Evolutionary conservation across 148 eudicot species (phyloP), one percentile per base, ranked within the genome.

Genomic region (Polygonum maritimum): DNA sequence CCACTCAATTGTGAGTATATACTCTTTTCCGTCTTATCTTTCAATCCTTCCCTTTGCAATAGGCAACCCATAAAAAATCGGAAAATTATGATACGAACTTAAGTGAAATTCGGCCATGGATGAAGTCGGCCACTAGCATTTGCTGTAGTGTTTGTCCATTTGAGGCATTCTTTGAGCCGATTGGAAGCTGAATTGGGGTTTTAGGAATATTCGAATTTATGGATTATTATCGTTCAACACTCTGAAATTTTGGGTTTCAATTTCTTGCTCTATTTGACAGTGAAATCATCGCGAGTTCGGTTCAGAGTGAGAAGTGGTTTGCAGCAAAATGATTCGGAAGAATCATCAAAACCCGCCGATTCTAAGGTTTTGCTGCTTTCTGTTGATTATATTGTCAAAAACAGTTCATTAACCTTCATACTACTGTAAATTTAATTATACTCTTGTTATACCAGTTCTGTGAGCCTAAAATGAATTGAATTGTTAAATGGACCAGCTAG

Each of bases 291-390:
- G 71, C 44, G 19, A 16, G 44, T 36, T 38, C 45, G 38, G 44
- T 7, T 67, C 36, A 44, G 21, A 67, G 71, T 38, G 21, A 67
- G 21, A 36, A 35, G 71, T 33, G 38, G 71, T 67, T 36, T 67
- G 71, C 71, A 67, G 16, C 71, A 67, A 67, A 67, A 67, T 67
- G 38, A 38, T 67, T 38, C 41, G 38, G 71, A 38, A 2, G 45
- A 33, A 36, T 67, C 71, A 67, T 36, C 71, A 15, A 36, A 36
- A 67, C 5, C 71, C 15, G 71, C 71, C 10, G 71, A 67, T 67
- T 36, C 21, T 38, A 38, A 67, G 71, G 71, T 67, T 54, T 36
- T 35, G 21, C 6, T 67, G 9, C 45, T 36, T 36, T 36, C 15
- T 67, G 71, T 45, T 35, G 31, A 26, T 26, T 26, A 26, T 26